phyloP scores from a whole-genome alignment of 2,329 filamentous ascomycete genomes.

The Nemania serpens region DNA sequence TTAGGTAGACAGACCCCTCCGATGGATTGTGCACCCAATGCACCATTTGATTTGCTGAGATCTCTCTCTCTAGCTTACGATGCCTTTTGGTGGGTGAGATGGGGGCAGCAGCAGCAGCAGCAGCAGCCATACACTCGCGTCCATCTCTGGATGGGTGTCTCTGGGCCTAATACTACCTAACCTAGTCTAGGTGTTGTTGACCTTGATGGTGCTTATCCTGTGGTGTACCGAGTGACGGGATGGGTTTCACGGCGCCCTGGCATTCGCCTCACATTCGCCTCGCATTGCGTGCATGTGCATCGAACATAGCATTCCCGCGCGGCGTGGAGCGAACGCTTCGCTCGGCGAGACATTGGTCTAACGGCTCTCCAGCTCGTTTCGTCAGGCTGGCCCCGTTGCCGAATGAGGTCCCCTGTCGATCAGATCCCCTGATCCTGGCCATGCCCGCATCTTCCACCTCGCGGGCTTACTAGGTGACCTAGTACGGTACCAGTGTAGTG shows the following conservation, averaged over 20 bases:
- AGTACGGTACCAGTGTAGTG: too few species aligned
- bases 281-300: constrained; percentile 25
- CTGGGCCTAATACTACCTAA: background rate
- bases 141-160: constrained; percentile 15
- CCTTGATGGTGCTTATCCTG: background rate
- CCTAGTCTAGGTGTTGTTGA: background rate
- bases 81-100: constrained; percentile 4
- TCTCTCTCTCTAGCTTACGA: background rate
- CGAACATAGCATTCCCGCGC: constrained; percentile 13
- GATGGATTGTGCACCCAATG: background rate
- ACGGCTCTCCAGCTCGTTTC: constrained; percentile 17
- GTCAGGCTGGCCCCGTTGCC: constrained; percentile 21
- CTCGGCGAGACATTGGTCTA: constrained; percentile 25
- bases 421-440: constrained; percentile 20
- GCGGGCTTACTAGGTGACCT: background rate
- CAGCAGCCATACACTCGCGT: background rate
- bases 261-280: constrained; percentile 12
- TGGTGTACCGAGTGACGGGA: constrained; percentile 20
- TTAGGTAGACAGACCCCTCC: too few species aligned
- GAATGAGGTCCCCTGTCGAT: constrained; percentile 21
- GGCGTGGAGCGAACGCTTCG: background rate
- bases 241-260: constrained; percentile 17
- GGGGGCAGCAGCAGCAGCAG: background rate
- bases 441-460: constrained; percentile 1
- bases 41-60: constrained; percentile 16